Conservation (phyloP, 345 rosid genomes). For the Boechera divaricarpa region DNA sequence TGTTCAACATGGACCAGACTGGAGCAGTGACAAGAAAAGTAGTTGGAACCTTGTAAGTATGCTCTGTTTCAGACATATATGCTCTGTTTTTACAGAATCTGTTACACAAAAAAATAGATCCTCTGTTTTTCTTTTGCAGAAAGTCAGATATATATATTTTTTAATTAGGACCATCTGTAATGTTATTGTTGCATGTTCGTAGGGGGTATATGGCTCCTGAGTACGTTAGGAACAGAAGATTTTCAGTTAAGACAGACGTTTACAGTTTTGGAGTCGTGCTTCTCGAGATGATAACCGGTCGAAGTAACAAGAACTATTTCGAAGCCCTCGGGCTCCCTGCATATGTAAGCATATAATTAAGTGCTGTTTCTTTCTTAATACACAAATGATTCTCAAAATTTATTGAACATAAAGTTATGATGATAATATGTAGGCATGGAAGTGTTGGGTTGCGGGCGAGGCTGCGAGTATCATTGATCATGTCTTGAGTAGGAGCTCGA, state of each 20-base stretch:
- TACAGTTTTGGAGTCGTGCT: slow-evolving; percentile 58
- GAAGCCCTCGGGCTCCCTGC: slow-evolving; percentile 26
- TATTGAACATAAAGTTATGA: neutral
- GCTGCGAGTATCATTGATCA: slow-evolving; percentile 54
- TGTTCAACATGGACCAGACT: slow-evolving; percentile 38
- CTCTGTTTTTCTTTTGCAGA: neutral
- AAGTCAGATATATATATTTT: too few relatives aligned
- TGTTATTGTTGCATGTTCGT: neutral
- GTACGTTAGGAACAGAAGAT: slow-evolving; percentile 43
- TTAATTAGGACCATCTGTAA: neutral
- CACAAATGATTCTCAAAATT: neutral
- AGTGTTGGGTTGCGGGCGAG: slow-evolving; percentile 53
- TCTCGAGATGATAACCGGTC: slow-evolving; percentile 54
- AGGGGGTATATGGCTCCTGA: slow-evolving; percentile 68
- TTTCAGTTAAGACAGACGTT: slow-evolving; percentile 56
- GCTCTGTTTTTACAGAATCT: neutral
- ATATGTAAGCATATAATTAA: slow-evolving; percentile 21
- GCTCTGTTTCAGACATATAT: neutral
- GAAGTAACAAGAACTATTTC: slow-evolving; percentile 48
- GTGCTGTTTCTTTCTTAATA: neutral
- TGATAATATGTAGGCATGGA: slow-evolving; percentile 54
- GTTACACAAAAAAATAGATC: neutral
- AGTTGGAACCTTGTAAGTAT: slow-evolving; percentile 51
- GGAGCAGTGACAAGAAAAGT: slow-evolving; percentile 39
- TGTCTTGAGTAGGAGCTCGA: slow-evolving; percentile 31